Base-by-base conservation (phyloP, 306 rosid species). In the Prunus dulcis region DNA sequence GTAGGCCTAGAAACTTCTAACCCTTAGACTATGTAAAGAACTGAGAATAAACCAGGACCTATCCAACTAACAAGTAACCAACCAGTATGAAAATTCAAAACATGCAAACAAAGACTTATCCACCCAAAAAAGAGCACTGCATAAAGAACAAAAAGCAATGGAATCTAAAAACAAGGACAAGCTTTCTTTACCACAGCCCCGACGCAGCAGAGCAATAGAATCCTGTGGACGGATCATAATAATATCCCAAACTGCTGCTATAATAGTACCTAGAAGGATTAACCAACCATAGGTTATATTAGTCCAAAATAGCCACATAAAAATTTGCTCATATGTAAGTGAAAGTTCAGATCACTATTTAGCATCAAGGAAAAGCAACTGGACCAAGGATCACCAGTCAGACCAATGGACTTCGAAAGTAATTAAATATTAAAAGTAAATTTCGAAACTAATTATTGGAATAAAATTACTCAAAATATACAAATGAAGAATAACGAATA, bases 161-260 rank as follows among this genome's bases (percentile, higher is more conserved):
- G 3, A 56, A 19, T 56, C 61, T 56, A 56, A n/a, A 20, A 20
- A n/a, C 27, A 55, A 56, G 61, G 61, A 56, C 27, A 56, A 56
- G 8, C 9, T 56, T 56, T 3, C 7, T 9, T 56, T 56, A 56
- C 84, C 84, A 81, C 22, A 62, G 51, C 62, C 84, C 84, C 0
- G 80, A 69, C 4, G 23, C 32, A 50, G 84, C 84, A 2, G 80
- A 81, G 67, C 77, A 81, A 17, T 81, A 81, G 25, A 81, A 57
- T 53, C 80, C 77, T 10, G 80, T 69, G 63, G 73, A 69, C 1
- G 84, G 62, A 58, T 81, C 84, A 53, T 81, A 81, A 55, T 81
- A 81, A 49, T 69, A 81, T 12, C 84, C 77, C 20, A 64, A 53
- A 76, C 69, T 76, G 67, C 61, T 71, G 17, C 72, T 81, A 3